phyloP scores from a whole-genome alignment of 1,139 yeast genomes.

The Yamadazyma diospyri region DNA sequence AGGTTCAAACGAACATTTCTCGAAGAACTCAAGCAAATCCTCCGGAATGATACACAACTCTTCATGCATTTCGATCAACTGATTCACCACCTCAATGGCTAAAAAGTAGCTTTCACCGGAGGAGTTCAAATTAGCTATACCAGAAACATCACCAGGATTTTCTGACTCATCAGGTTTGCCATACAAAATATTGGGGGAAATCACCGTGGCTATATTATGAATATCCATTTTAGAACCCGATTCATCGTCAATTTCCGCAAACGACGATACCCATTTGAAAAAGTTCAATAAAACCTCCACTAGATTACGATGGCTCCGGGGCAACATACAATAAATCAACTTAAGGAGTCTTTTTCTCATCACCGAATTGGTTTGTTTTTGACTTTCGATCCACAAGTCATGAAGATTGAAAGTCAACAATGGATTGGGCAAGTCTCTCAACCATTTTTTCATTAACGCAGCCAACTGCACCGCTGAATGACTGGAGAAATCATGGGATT shows the following conservation, averaged over 20 bases:
- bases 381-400: slow-evolving; percentile 79
- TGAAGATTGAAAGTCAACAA: slow-evolving; percentile 74
- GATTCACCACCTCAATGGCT: slow-evolving; percentile 88
- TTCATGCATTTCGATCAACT: slow-evolving; percentile 78
- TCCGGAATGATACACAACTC: slow-evolving; percentile 75
- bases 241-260: slow-evolving; percentile 83
- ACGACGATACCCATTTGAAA: slow-evolving; percentile 94
- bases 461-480: slow-evolving; percentile 93
- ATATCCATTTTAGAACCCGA: slow-evolving; percentile 96
- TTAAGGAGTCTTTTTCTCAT: slow-evolving; percentile 59
- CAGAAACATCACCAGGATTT: slow-evolving; percentile 24
- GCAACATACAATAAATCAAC: slow-evolving; percentile 75
- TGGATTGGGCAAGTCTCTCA: slow-evolving; percentile 92
- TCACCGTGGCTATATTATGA: slow-evolving; percentile 91
- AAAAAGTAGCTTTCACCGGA: slow-evolving; percentile 76
- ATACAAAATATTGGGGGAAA: slow-evolving; percentile 87
- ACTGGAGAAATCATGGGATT: slow-evolving; percentile 65
- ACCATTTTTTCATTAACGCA: slow-evolving; percentile 85
- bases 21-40: slow-evolving; percentile 41
- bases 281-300: slow-evolving; percentile 84
- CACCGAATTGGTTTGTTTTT: slow-evolving; percentile 47
- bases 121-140: slow-evolving; percentile 14
- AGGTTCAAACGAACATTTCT: slow-evolving; percentile 23
- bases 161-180: slow-evolving; percentile 25
- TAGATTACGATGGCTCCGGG: slow-evolving; percentile 77